Conservation (phyloP, 768 basidiomycete genomes). For the Exidia glandulosa region DNA sequence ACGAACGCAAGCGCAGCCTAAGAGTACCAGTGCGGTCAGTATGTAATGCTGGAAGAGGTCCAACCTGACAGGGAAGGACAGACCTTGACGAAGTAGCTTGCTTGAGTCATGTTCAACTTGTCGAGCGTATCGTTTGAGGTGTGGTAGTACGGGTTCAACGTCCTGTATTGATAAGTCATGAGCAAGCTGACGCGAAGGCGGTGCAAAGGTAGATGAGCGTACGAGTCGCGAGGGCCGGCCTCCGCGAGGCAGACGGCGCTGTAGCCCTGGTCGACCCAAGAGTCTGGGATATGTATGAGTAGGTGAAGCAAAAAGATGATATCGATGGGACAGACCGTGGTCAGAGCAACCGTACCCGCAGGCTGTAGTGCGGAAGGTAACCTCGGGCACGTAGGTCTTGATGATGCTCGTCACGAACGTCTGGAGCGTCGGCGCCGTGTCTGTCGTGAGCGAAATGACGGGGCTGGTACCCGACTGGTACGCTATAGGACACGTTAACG, state of each 20-base stretch:
- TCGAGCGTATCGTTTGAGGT: not conserved
- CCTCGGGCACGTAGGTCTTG: not conserved
- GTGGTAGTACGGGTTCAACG: not conserved
- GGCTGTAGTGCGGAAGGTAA: not conserved
- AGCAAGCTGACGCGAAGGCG: not conserved
- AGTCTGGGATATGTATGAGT: not conserved
- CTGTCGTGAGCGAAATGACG: not conserved
- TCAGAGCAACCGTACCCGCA: constrained; percentile 5
- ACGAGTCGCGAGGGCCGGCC: constrained; percentile 1
- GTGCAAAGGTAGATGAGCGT: not conserved
- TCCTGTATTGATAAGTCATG: not conserved
- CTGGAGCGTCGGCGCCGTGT: not conserved
- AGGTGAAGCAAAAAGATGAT: not conserved
- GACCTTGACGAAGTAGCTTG: not conserved
- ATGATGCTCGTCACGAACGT: not conserved
- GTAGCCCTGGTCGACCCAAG: constrained; percentile 1
- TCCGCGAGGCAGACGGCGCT: not conserved
- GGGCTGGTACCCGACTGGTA: constrained; percentile 2
- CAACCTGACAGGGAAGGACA: not conserved
- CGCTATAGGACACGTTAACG: not conserved
- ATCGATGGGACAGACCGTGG: not conserved
- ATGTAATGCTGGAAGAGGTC: not conserved
- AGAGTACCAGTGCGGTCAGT: not conserved
- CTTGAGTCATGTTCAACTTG: not conserved
- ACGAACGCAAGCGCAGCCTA: not conserved